These are phyloP conservation scores for Phytophthora pinifolia DNA, from an alignment of 352 stramenopile genomes.

Conservation along the genomic window DNA sequence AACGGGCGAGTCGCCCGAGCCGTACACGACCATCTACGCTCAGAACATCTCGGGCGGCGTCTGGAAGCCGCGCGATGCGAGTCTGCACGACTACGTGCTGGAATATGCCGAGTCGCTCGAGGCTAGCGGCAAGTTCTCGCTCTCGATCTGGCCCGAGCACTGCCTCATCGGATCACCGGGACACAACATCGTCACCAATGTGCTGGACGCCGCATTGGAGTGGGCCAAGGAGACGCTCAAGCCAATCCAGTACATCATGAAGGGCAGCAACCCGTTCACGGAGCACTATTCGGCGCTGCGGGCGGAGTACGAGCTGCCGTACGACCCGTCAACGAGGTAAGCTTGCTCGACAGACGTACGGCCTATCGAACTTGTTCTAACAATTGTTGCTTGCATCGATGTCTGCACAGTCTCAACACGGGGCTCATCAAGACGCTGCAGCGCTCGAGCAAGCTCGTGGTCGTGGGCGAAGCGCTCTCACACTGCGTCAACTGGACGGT, in stretches of 20 bases:
- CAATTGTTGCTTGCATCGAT: conserved; percentile 1
- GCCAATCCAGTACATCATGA: conserved; percentile 81
- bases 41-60: conserved; percentile 59
- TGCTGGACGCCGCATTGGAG: conserved; percentile 75
- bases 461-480: conserved; percentile 93
- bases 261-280: conserved; percentile 92
- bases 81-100: conserved; percentile 73
- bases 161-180: conserved; percentile 90
- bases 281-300: conserved; percentile 93
- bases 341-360: conserved; percentile 14
- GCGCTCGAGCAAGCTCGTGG: conserved; percentile 66
- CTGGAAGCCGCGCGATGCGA: conserved; percentile 47
- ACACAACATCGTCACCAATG: conserved; percentile 77
- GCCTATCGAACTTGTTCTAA: too few relatives aligned
- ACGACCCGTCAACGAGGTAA: conserved; percentile 50
- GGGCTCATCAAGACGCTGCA: conserved; percentile 82
- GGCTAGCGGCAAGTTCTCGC: conserved; percentile 73
- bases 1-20: conserved; percentile 53
- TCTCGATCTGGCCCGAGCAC: conserved; percentile 96
- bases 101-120: conserved; percentile 88
- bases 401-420: conserved; percentile 62
- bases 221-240: conserved; percentile 63
- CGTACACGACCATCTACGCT: conserved; percentile 91
- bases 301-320: conserved; percentile 86
- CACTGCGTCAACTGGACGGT: conserved; percentile 97